Conservation (phyloP, 2,329 filamentous ascomycete genomes). For the Dryadomyces quercivorus region DNA sequence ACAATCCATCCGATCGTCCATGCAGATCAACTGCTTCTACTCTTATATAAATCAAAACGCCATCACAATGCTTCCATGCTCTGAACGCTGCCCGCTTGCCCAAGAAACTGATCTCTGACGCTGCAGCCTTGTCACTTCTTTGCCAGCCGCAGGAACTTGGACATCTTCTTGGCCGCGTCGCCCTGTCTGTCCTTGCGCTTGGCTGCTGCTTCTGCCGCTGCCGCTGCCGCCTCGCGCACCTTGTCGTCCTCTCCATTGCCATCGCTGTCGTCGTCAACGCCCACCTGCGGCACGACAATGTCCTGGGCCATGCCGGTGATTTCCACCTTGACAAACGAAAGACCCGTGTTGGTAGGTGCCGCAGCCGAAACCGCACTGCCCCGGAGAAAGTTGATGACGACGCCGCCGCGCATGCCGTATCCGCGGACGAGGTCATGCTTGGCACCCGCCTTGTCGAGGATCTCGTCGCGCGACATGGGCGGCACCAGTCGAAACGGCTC, state of each 20-base stretch:
- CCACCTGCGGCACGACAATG: slow-evolving; percentile 43
- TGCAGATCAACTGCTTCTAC: not conserved
- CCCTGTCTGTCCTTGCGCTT: slow-evolving; percentile 18
- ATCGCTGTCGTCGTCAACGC: slow-evolving; percentile 22
- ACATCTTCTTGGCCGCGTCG: slow-evolving; percentile 19
- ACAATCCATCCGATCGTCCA: too few species aligned
- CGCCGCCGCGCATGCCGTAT: slow-evolving; percentile 56
- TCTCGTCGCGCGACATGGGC: slow-evolving; percentile 38
- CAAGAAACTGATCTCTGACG: too few species aligned
- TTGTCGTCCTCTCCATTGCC: slow-evolving; percentile 24
- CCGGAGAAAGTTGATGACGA: slow-evolving; percentile 70
- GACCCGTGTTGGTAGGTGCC: slow-evolving; percentile 40
- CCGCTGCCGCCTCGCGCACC: slow-evolving; percentile 16
- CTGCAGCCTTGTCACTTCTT: slow-evolving; percentile 9
- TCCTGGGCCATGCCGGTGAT: slow-evolving; percentile 52
- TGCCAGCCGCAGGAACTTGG: slow-evolving; percentile 12
- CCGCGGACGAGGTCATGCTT: slow-evolving; percentile 54
- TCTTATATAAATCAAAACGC: not conserved
- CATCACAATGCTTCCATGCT: not conserved
- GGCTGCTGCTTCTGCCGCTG: slow-evolving; percentile 8
- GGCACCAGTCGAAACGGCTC: slow-evolving; percentile 64
- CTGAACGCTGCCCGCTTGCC: not conserved
- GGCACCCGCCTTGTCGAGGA: slow-evolving; percentile 31
- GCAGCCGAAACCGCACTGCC: slow-evolving; percentile 30
- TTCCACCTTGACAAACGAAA: slow-evolving; percentile 44